Base-by-base conservation (phyloP, 2,329 filamentous ascomycete species). In the Colletotrichum limetticola region DNA sequence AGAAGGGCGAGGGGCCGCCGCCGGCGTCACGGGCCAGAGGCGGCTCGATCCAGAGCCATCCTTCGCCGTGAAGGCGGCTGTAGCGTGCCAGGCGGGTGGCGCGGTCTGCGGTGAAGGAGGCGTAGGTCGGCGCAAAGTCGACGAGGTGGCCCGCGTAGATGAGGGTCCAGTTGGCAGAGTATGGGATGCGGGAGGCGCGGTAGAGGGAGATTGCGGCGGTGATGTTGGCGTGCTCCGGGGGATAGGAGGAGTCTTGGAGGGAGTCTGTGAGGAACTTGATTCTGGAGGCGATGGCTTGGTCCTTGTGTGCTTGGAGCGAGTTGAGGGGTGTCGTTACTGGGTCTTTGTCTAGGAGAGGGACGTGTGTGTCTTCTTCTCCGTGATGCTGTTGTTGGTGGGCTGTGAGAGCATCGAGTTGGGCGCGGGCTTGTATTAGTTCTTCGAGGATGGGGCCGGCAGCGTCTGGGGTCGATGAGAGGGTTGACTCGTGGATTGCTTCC, bases 21-120 rank as follows among this genome's bases (percentile, higher is more conserved):
- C 35, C 76, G 19, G 59, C 61, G 28, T 74, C 55, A 14, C 78
- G 77, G 26, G 80, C 74, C 2, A 87, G 77, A 0, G 85, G 85
- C 4, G 83, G 81, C 71, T 87, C 85, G 66, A 83, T 84, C 85
- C 85, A 87, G 14, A 87, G 79, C 82, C 83, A 86, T 9, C 84
- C 84, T 1, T 79, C 76, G 2, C 85, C 85, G 74, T 84, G 72
- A 12, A 74, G 56, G 4, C 75, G 77, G 46, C 61, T 76, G 67
- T 86, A 87, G 2, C 77, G 78, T 68, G 84, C 82, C 12, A 87
- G 79, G 28, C 84, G 81, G 19, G 79, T 79, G 12, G 72, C 67
- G 70, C 85, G 81, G 76, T 85, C 80, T 5, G 58, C 24, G 26
- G 81, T 80, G 77, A 86, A 85, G 28, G 81, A 80, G 57, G 69